A percentile compares a stretch with the other conserved stretches of the same genome.
Evolutionary conservation across 805 yeast species (phyloP).

Genomic region (Saturnispora sekii): DNA sequence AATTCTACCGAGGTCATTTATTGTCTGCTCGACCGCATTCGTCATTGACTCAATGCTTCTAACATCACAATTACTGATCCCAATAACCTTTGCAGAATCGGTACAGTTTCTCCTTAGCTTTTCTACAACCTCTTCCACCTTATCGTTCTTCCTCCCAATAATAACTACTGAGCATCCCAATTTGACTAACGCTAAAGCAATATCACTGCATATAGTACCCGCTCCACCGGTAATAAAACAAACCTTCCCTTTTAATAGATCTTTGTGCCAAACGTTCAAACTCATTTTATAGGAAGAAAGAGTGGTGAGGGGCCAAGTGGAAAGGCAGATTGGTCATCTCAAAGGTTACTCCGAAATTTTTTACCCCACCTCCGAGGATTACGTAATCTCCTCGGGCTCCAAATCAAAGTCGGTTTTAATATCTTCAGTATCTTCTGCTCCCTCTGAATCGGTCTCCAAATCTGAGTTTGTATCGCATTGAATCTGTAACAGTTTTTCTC

Average conservation of each 20-base stretch:
- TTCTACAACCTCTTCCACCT: conserved; percentile 56
- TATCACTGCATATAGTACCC: conserved; percentile 90
- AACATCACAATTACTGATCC: conserved; percentile 69
- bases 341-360: not conserved
- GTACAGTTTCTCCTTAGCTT: conserved; percentile 54
- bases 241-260: conserved; percentile 72
- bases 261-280: conserved; percentile 36
- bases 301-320: not conserved
- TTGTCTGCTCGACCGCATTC: conserved; percentile 57
- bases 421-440: conserved; percentile 7
- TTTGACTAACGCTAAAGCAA: conserved; percentile 71
- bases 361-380: not conserved
- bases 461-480: conserved; percentile 23
- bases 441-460: conserved; percentile 24
- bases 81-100: conserved; percentile 42
- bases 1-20: conserved; percentile 60
- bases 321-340: not conserved
- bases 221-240: conserved; percentile 94
- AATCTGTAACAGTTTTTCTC: conserved; percentile 9
- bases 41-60: conserved; percentile 53
- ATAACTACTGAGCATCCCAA: conserved; percentile 86
- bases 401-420: conserved; percentile 8
- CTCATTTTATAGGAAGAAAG: not conserved
- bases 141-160: conserved; percentile 63
- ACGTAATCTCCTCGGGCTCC: conserved; percentile 1